Evolutionary conservation across 768 basidiomycete genomes (phyloP), one percentile per base, ranked within the genome.

Genomic region (Boletus tylopilopsis): DNA sequence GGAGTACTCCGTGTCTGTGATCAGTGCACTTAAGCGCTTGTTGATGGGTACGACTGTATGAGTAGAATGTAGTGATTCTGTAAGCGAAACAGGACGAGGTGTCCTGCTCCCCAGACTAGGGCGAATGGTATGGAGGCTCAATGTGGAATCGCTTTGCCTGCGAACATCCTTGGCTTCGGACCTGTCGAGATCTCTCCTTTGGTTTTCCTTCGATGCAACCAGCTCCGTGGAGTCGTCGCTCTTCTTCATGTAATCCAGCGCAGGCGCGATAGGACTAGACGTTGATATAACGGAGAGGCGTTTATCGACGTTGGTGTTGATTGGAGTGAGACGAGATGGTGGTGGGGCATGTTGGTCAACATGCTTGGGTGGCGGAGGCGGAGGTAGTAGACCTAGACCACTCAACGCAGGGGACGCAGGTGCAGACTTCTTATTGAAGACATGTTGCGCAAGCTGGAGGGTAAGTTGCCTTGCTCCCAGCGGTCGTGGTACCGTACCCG

Each of bases 111-210:
- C 74, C 12, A 79, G 73, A 15, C 66, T 62, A 30, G 82, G 79
- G 25, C 86, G 78, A 48, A 87, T 79, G 18, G 87, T 90, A 54
- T 79, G 78, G 61, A 84, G 82, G 59, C 86, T 84, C 62, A 84
- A 80, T n/a, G 87, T 89, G 6, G 88, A 83, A 66, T 91, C 88
- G 57, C 87, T 89, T 69, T 86, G 87, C 60, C 88, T 72, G 84
- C 87, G 86, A 27, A 75, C 73, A 54, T 90, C 88, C 71, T 85
- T 90, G 60, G 64, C 64, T 39, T 78, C 76, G 36, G 51, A 59
- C 62, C 69, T 57, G 38, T 68, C 69, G 23, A 56, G 48, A 24
- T 70, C 68, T 42, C 59, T 72, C 57, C 52, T 55, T 38, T 59
- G 61, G 29, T 51, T 63, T 54, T 61, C 64, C 51, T 60, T 63